Percentiles rank a stretch among this genome's conserved stretches.
Evolutionary conservation across 164 flowering plant species (phyloP).

Genomic region (Berberis thunbergii): DNA sequence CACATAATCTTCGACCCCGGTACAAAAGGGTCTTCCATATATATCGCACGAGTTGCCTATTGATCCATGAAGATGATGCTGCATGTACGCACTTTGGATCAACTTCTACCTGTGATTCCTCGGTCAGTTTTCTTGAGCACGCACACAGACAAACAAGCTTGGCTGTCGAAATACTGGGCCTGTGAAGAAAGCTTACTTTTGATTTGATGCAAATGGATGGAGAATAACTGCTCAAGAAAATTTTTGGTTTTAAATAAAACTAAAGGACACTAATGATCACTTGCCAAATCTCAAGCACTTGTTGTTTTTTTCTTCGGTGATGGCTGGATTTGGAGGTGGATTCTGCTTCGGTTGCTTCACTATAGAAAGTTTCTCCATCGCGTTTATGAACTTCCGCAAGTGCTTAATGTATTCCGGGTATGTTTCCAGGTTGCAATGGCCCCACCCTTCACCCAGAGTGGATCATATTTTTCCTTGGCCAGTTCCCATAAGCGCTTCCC

Average conservation of each 20-base stretch:
- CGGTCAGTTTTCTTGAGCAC: constrained; percentile 3
- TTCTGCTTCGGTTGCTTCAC: constrained; percentile 37
- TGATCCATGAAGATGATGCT: not conserved
- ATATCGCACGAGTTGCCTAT: constrained; percentile 4
- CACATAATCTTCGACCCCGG: constrained; percentile 1
- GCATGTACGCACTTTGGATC: not conserved
- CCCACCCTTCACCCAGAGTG: constrained; percentile 96
- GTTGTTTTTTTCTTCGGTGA: constrained; percentile 62
- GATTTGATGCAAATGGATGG: not conserved
- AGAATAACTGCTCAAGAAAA: not conserved
- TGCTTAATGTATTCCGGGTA: constrained; percentile 94
- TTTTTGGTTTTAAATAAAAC: not conserved
- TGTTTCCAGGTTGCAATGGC: constrained; percentile 95
- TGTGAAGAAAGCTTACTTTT: constrained; percentile 3
- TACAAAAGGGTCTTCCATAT: not conserved
- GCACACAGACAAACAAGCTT: constrained; percentile 3
- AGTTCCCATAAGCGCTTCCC: constrained; percentile 96
- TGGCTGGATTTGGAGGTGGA: constrained; percentile 27
- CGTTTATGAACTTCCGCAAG: constrained; percentile 75
- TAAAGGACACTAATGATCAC: constrained; percentile 22
- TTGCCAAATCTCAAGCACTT: constrained; percentile 80
- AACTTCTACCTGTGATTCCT: constrained; percentile 6
- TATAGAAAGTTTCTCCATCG: constrained; percentile 74
- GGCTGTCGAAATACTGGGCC: not conserved
- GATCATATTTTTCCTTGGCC: constrained; percentile 89